Conservation (phyloP, 1,284 basidiomycete genomes). For the Puccinia sorghi region DNA sequence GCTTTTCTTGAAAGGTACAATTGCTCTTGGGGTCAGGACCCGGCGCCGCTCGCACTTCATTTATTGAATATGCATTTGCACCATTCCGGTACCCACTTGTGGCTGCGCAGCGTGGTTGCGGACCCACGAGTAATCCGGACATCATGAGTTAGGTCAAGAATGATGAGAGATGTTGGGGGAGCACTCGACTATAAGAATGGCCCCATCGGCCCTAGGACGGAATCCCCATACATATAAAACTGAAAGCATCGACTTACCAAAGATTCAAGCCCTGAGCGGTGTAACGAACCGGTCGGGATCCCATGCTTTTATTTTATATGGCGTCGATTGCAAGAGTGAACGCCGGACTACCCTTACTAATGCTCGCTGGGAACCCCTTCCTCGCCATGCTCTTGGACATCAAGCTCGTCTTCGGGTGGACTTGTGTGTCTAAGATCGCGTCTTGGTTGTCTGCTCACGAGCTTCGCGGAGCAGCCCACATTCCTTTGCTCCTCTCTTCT, state of each 20-base stretch:
- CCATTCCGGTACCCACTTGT: too few relatives aligned
- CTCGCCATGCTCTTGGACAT: neutral
- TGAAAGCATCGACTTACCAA: conserved; percentile 39
- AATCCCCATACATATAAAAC: conserved; percentile 26
- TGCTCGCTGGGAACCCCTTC: conserved; percentile 1
- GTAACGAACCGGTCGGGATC: conserved; percentile 21
- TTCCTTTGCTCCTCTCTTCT: neutral
- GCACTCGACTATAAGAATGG: neutral
- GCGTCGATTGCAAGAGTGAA: conserved; percentile 30
- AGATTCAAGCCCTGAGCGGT: conserved; percentile 25
- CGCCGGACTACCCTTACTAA: conserved; percentile 12
- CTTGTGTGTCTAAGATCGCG: neutral
- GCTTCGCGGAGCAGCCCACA: conserved; percentile 34
- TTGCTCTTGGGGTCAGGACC: too few relatives aligned
- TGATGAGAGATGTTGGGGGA: neutral
- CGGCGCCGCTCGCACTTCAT: too few relatives aligned
- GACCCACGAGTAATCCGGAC: too few relatives aligned
- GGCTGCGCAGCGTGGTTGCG: too few relatives aligned
- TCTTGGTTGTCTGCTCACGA: neutral
- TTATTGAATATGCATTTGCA: too few relatives aligned
- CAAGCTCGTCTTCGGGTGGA: neutral
- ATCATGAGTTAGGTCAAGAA: conserved; percentile 5
- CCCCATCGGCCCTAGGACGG: too few relatives aligned
- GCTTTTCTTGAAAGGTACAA: too few relatives aligned
- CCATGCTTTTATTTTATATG: conserved; percentile 43